Evolutionary conservation across 2,329 filamentous ascomycete species (phyloP), one percentile per base, ranked within the genome.

Genomic region (Corynespora cassiicola): DNA sequence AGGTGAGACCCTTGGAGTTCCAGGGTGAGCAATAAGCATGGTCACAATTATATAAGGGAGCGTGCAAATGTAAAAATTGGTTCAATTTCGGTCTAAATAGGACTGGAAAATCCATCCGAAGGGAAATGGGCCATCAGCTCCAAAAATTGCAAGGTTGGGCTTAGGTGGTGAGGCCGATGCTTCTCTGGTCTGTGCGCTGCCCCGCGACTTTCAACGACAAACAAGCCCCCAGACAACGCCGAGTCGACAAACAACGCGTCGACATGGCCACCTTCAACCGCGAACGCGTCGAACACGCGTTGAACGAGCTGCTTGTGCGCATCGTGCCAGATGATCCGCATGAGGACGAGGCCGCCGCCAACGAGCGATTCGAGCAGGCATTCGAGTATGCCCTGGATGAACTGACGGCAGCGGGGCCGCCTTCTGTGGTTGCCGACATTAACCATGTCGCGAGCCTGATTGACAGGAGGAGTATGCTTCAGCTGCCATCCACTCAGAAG

Each of bases 371-470:
- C 61, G 82, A 88, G 48, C 78, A 81, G 48, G 77, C 79, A 17
- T 72, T 78, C 40, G 71, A 77, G 14, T 70, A 75, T 48, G 79
- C 78, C 26, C 70, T 68, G 45, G 68, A 69, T 31, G 71, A 72
- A 33, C 72, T 77, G 47, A 72, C 68, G 12, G 58, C 55, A 17
- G 66, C 69, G 20, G 60, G 60, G 17, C 77, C 78, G 44, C 76
- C 81, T 32, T 71, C 78, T 36, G 71, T 85, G 35, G 78, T 80
- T 19, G 79, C 85, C 42, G 87, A 91, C 63, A 86, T 95, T 50
- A 92, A 95, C 65, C 91, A 96, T 76, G 90, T 91, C 36, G 89
- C 89, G 19, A 90, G 96, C 66, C 74, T 95, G 57, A 96, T 99
- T 68, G 94, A 92, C 74, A 84, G 88, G 63, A 89, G 88, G 70